Percentiles rank a stretch among this genome's conserved stretches.
Evolutionary conservation across 2,329 filamentous ascomycete species (phyloP).

Genomic region (Diplocarpon mali): DNA sequence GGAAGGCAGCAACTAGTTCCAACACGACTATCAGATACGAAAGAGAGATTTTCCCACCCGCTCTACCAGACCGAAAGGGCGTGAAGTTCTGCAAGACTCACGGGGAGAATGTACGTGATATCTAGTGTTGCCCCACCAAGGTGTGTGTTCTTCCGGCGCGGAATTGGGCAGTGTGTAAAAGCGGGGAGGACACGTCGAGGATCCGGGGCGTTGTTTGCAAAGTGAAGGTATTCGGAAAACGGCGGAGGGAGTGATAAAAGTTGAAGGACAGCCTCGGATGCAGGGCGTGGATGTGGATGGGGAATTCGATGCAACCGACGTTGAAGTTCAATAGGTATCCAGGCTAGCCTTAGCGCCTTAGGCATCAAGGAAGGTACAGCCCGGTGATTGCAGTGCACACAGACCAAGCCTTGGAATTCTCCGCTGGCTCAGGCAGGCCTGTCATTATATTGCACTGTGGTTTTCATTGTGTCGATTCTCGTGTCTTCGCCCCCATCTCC

Average conservation of each 20-base stretch:
- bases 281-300: conserved; percentile 1
- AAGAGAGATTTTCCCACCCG: neutral
- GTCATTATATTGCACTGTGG: too few species aligned
- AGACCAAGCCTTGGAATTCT: too few species aligned
- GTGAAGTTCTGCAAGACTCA: conserved; percentile 14
- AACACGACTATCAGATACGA: conserved; percentile 15
- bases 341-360: neutral
- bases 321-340: conserved; percentile 3
- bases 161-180: conserved; percentile 1
- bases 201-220: neutral
- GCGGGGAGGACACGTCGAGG: neutral
- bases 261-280: neutral
- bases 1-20: conserved; percentile 18
- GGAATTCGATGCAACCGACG: neutral
- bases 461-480: too few species aligned
- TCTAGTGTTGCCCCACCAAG: conserved; percentile 25
- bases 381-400: neutral
- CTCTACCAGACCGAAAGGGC: conserved; percentile 1
- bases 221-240: conserved; percentile 1
- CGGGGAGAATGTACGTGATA: conserved; percentile 13
- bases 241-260: neutral
- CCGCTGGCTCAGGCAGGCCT: too few species aligned
- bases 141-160: conserved; percentile 16
- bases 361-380: neutral
- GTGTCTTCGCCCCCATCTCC: too few species aligned